Evolutionary conservation across 257 asterid genomes (phyloP), one percentile per base, ranked within the genome.

Genomic region (Fraxinus excelsior): DNA sequence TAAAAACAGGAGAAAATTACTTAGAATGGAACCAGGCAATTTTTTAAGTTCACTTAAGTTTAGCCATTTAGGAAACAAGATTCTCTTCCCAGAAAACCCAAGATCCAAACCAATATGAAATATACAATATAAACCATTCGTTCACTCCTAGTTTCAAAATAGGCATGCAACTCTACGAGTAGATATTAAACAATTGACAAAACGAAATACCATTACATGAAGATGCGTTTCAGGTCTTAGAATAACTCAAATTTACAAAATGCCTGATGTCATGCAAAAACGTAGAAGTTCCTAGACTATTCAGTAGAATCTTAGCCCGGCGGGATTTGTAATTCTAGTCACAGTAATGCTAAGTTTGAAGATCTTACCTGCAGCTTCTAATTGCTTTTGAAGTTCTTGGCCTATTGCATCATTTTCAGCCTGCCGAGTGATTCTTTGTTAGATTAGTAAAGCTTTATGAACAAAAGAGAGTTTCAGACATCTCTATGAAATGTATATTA

Each of bases 351-450:
- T 49, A 58, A 18, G 32, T 25, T 18, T 21, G 51, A 35, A 72
- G 60, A 81, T 67, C 80, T 76, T 81, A 89, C 98, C 98, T 82
- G 98, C 97, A 80, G 96, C 94, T 84, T 95, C 97, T 53, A 91
- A 86, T 79, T 95, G 98, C 86, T 88, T 91, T 71, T 93, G 97
- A 46, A 95, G 94, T 83, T 93, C 99, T 80, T 93, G 96, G 70
- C 97, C 99, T 16, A 91, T 75, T 29, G 84, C 90, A 88, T 93
- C 99, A 80, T 91, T 95, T 82, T 95, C 97, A 74, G 90, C 91
- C 97, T 93, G 92, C 80, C 79, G 40, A 37, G 46, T 12, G 58
- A 58, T 34, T 76, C 32, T 44, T 79, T 40, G 8, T 21, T 16
- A 5, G 7, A 70, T 84, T 32, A 79, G 78, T 49, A 74, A 67